These are phyloP conservation scores for Nicotiana obtusifolia DNA, from an alignment of 257 asterid species.

Conservation along the genomic window DNA sequence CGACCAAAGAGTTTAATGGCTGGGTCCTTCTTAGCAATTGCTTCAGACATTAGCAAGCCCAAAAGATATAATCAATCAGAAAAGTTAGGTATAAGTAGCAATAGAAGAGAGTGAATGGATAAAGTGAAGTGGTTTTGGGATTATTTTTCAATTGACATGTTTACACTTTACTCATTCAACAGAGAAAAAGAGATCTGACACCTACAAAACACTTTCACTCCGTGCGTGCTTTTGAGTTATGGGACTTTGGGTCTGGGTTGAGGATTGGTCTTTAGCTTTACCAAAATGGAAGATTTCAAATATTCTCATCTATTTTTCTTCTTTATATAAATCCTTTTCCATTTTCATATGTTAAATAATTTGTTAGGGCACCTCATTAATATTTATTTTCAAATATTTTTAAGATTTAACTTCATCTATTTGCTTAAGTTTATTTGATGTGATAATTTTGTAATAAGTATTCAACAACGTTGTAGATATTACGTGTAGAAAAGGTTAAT, in stretches of 20 bases:
- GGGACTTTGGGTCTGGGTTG: background rate
- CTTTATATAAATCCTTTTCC: background rate
- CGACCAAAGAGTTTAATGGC: conserved; percentile 84
- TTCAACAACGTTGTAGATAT: background rate
- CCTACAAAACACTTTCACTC: conserved; percentile 10
- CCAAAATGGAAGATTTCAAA: background rate
- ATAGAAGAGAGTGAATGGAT: background rate
- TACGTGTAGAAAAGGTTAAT: background rate
- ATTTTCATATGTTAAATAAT: too few relatives aligned
- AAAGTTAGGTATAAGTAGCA: background rate
- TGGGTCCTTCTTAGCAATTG: conserved; percentile 46
- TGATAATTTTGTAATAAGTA: too few relatives aligned
- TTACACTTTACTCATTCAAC: background rate
- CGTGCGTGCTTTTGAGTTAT: background rate
- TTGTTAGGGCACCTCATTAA: too few relatives aligned
- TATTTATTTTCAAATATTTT: background rate
- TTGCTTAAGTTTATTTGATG: background rate
- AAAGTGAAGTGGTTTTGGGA: conserved; percentile 18
- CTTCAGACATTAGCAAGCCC: conserved; percentile 50
- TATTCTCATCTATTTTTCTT: background rate
- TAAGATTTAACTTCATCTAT: background rate
- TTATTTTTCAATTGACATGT: conserved; percentile 6
- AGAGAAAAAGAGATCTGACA: conserved; percentile 51
- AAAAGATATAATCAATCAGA: conserved; percentile 1
- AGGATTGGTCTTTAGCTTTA: background rate